A percentile compares a stretch with the other conserved stretches of the same genome.
Conservation (phyloP, 192 early-diverging fungal genomes). For the Phlyctochytrium arcticum region DNA sequence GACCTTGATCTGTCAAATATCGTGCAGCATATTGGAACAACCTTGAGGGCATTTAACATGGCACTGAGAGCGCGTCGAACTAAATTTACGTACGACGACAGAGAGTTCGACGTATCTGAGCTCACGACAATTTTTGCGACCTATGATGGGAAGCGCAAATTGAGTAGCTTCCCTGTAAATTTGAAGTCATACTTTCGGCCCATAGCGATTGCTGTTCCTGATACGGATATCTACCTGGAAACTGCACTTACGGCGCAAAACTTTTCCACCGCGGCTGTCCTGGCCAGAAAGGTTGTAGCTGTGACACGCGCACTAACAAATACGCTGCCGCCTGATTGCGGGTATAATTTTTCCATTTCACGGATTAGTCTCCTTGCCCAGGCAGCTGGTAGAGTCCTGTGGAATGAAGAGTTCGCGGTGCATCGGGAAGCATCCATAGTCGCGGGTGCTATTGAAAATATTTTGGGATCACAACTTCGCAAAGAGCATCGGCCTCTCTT, state of each 20-base stretch:
- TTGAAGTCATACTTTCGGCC: slow-evolving; percentile 5
- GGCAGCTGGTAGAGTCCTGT: neutral
- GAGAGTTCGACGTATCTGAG: slow-evolving; percentile 2
- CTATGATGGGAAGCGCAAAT: neutral
- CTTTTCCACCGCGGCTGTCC: neutral
- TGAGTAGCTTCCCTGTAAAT: neutral
- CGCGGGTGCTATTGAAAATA: neutral
- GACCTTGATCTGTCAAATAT: neutral
- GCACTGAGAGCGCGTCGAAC: slow-evolving; percentile 2
- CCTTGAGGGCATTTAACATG: neutral
- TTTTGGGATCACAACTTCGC: neutral
- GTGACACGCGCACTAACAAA: neutral
- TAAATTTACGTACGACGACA: neutral
- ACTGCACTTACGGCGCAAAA: neutral
- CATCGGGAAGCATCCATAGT: neutral
- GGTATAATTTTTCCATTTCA: neutral
- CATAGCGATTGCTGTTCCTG: slow-evolving; percentile 1
- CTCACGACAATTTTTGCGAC: slow-evolving; percentile 15
- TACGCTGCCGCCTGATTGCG: neutral
- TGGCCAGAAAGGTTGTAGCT: slow-evolving; percentile 1
- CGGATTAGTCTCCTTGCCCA: neutral
- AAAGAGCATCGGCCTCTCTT: neutral
- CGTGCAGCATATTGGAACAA: neutral
- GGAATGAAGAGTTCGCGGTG: neutral
- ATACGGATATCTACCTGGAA: neutral